Evolutionary conservation across 805 yeast genomes (phyloP).

Genomic region (Barnettozyma pratensis): DNA sequence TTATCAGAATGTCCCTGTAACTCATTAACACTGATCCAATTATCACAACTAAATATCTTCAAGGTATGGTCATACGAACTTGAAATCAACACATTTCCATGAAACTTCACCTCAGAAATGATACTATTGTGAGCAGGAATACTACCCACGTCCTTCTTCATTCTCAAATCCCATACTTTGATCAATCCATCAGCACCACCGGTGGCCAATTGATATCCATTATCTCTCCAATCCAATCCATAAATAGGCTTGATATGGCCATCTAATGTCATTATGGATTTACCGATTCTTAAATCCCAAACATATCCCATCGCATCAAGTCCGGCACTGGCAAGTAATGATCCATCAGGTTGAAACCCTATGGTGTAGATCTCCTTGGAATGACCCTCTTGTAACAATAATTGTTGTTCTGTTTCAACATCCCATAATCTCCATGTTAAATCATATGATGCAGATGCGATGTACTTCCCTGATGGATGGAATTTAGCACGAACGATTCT

Average conservation of each 20-base stretch:
- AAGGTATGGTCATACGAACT: conserved; percentile 69
- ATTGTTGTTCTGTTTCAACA: conserved; percentile 38
- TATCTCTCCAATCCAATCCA: conserved; percentile 65
- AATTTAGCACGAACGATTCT: conserved; percentile 58
- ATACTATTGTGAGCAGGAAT: conserved; percentile 74
- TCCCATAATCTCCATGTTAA: conserved; percentile 91
- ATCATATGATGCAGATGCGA: conserved; percentile 77
- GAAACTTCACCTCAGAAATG: conserved; percentile 60
- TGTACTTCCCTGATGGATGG: conserved; percentile 56
- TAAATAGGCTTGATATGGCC: conserved; percentile 75
- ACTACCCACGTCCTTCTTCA: conserved; percentile 33
- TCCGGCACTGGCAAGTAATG: conserved; percentile 72
- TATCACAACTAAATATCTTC: conserved; percentile 60
- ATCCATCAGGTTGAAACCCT: conserved; percentile 70
- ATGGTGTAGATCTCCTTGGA: conserved; percentile 61
- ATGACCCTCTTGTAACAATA: conserved; percentile 83
- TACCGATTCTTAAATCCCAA: conserved; percentile 88
- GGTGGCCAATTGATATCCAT: conserved; percentile 72
- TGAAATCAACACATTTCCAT: conserved; percentile 41
- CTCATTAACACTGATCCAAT: conserved; percentile 54
- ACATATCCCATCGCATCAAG: conserved; percentile 65
- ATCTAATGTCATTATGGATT: conserved; percentile 47
- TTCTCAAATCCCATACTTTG: conserved; percentile 83
- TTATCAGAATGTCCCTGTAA: conserved; percentile 61
- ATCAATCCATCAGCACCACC: conserved; percentile 81